A percentile compares a stretch with the other conserved stretches of the same genome.
Conservation (phyloP, 1,139 yeast genomes). For the Pichia sp. region DNA sequence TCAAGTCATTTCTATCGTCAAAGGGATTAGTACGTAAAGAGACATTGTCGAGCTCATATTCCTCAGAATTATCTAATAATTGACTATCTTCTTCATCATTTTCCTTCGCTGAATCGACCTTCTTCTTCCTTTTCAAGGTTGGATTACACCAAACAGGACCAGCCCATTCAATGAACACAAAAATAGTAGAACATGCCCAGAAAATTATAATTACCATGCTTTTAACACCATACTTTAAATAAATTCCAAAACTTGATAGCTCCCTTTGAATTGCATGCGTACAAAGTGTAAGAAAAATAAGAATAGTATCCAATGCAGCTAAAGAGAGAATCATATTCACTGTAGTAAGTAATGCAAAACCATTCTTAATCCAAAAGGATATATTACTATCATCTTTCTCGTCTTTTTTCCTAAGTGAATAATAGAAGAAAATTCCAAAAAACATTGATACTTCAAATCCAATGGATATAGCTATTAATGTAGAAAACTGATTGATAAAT, state of each 20-base stretch:
- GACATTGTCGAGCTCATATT: no score
- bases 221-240: conserved; percentile 33
- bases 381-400: conserved; percentile 28
- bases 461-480: conserved; percentile 27
- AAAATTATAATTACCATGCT: conserved; percentile 9
- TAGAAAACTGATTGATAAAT: conserved; percentile 25
- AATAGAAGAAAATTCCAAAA: conserved; percentile 31
- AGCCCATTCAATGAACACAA: conserved; percentile 30
- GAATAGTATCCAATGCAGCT: conserved; percentile 27
- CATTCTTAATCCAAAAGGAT: conserved; percentile 21
- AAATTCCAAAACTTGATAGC: conserved; percentile 41
- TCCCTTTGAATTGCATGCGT: conserved; percentile 29
- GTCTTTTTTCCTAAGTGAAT: conserved; percentile 31
- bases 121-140: no score
- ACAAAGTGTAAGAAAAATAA: conserved; percentile 24
- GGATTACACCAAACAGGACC: conserved; percentile 39
- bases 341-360: conserved; percentile 32
- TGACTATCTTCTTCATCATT: no score
- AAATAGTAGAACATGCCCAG: conserved; percentile 31
- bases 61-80: no score
- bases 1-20: background rate
- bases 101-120: no score
- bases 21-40: background rate
- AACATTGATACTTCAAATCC: conserved; percentile 29
- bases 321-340: conserved; percentile 13